Conservation (phyloP, 2,329 filamentous ascomycete genomes). For the Alternaria rosae region DNA sequence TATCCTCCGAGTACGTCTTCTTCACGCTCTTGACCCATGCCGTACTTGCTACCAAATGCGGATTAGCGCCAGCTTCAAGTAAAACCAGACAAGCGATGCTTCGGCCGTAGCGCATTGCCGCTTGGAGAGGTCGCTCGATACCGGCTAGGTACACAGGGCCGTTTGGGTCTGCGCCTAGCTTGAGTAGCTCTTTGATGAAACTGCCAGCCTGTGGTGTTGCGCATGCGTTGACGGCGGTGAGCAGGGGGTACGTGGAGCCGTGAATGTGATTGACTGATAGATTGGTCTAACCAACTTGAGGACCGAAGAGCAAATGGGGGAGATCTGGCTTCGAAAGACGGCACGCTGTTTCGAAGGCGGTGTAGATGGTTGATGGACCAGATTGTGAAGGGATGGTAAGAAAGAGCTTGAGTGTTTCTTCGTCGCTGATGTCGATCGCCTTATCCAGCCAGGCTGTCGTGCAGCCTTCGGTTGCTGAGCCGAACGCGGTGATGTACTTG, state of each 20-base stretch:
- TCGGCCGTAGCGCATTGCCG: background rate
- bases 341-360: background rate
- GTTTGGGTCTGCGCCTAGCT: background rate
- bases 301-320: background rate
- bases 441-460: background rate
- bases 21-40: accelerated
- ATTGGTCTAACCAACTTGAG: background rate
- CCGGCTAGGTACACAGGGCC: background rate
- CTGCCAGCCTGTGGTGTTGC: too few species aligned
- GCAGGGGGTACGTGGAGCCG: background rate
- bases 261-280: background rate
- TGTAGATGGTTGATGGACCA: background rate
- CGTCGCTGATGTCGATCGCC: background rate
- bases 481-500: background rate
- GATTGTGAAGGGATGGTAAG: accelerated
- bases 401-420: background rate
- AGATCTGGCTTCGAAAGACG: background rate
- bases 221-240: background rate
- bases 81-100: background rate
- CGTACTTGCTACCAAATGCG: background rate
- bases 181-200: background rate
- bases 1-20: background rate
- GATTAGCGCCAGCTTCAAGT: background rate
- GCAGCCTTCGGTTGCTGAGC: background rate
- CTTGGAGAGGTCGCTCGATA: background rate